Conservation (phyloP, 2,329 filamentous ascomycete genomes). For the Proliferodiscus dingleyae region DNA sequence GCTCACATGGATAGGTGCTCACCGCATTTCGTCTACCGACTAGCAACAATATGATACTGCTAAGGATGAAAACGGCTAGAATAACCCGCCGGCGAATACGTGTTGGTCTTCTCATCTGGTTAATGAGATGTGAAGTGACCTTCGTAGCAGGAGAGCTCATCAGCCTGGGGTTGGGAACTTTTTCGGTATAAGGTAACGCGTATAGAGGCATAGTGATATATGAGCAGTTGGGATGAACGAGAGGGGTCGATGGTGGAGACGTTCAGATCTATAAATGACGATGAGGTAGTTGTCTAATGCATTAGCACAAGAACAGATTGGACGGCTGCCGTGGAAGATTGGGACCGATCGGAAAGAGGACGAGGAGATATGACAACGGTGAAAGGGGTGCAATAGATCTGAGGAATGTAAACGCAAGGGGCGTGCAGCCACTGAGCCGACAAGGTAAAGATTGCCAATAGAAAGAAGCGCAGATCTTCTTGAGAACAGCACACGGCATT, state of each 20-base stretch:
- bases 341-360: no score
- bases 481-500: no score
- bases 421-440: background rate
- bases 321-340: no score
- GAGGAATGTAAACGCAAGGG: background rate
- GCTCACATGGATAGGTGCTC: background rate
- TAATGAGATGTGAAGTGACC: conserved; percentile 14
- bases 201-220: background rate
- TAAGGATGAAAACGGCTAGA: conserved; percentile 6
- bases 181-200: background rate
- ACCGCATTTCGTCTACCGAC: conserved; percentile 9
- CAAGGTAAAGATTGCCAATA: background rate
- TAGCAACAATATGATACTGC: conserved; percentile 11
- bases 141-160: conserved; percentile 11
- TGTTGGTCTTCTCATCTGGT: conserved; percentile 17
- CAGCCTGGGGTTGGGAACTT: background rate
- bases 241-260: background rate
- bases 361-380: no score
- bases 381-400: no score
- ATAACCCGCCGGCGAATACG: conserved; percentile 15
- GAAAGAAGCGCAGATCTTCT: no score
- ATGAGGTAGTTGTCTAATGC: no score
- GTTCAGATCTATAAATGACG: background rate
- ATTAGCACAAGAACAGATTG: no score
- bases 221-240: background rate